Evolutionary conservation across 108 stramenopile species (phyloP).

Genomic region (Aureococcus anophagefferens): DNA sequence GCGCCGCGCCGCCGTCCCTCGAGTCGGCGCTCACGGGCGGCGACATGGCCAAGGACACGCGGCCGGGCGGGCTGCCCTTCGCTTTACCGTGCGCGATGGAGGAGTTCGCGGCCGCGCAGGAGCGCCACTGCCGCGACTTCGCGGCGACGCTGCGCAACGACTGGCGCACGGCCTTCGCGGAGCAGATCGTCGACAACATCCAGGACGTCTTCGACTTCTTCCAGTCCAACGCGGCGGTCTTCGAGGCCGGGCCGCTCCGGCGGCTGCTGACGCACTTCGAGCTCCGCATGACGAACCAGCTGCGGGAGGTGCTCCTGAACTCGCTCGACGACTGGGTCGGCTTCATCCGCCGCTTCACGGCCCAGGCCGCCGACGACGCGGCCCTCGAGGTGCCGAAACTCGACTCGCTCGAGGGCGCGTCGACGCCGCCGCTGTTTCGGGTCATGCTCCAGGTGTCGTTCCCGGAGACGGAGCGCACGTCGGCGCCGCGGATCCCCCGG

Average conservation of each 20-base stretch:
- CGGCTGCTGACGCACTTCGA: conserved; percentile 37
- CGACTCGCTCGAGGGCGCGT: neutral
- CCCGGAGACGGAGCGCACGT: neutral
- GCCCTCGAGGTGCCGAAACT: too few relatives aligned
- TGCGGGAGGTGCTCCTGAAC: conserved; percentile 17
- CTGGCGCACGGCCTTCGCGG: conserved; percentile 39
- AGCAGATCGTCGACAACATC: conserved; percentile 47
- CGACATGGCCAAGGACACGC: too few relatives aligned
- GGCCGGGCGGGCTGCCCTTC: neutral
- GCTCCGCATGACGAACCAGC: conserved; percentile 41
- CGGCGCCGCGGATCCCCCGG: neutral
- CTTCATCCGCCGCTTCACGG: conserved; percentile 10
- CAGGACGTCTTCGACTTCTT: conserved; percentile 53
- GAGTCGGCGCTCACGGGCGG: conserved; percentile 15
- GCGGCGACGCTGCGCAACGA: conserved; percentile 22
- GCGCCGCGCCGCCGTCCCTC: neutral
- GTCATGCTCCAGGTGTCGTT: neutral
- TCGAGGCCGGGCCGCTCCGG: conserved; percentile 14
- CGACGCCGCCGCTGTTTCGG: neutral
- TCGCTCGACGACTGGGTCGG: conserved; percentile 18
- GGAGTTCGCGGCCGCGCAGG: conserved; percentile 10
- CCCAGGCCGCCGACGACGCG: neutral
- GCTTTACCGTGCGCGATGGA: neutral
- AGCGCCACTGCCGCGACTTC: neutral
- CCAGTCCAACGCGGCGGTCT: conserved; percentile 29